Evolutionary conservation across 169 alveolate species (phyloP), one percentile per base, ranked within the genome.

Genomic region (Plasmodium adleri): DNA sequence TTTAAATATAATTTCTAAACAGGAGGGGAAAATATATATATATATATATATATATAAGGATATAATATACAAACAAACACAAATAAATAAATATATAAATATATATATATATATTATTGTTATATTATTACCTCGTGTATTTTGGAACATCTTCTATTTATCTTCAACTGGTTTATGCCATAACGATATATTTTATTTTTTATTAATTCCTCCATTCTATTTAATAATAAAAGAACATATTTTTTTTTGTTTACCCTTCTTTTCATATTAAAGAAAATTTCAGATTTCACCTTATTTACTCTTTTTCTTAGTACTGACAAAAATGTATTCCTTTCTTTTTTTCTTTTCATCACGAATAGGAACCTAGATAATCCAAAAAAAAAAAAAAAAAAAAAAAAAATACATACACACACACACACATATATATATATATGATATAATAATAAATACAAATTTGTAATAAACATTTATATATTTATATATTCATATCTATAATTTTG

Each of bases 61-160:
- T 59, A 59, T 59, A 59, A 59, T 59, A 59, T n/a, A 59, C 9
- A 59, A 15, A 59, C 22, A 13, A 15, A 0, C 22, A 59, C 7
- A 52, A 3, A 0, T 15, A 17, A 3, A n/a, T 6, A n/a, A 0
- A 59, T 0, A 59, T 9, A 28, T 13, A 26, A 0, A 64, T 12
- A 64, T 28, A 64, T 28, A 64, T 28, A 20, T 28, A 64, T 32
- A 32, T 6, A 32, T 28, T 32, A 5, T 32, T 32, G 5, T 5
- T 32, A 54, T 24, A 54, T 28, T 20, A 49, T 32, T 24, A 76
- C 88, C 88, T 76, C 88, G 0, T 58, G 88, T 49, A 76, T 39
- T 43, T 13, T 45, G 49, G 24, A 26, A 43, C 28, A 49, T 15
- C 17, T 64, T 22, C 88, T 76, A 24, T 76, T 10, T 9, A 20